These are phyloP conservation scores for Cutaneotrichosporon cutaneum DNA, from an alignment of 1,284 basidiomycete species.

Conservation along the genomic window DNA sequence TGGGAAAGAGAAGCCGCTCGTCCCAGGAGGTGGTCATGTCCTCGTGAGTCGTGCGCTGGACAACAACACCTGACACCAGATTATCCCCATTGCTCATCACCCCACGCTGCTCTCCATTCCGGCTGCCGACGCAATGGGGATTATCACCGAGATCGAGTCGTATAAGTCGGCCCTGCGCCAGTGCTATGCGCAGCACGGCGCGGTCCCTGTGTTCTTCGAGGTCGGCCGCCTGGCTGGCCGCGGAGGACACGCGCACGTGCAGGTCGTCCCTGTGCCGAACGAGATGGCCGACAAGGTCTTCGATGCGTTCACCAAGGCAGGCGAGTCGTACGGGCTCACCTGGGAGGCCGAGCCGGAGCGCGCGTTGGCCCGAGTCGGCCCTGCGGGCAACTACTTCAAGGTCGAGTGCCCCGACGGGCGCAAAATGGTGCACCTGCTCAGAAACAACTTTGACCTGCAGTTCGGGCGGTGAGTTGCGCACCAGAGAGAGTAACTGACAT, in stretches of 20 bases:
- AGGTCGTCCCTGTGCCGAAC: conserved; percentile 76
- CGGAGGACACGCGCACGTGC: conserved; percentile 92
- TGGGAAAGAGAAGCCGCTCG: conserved; percentile 55
- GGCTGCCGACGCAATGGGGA: conserved; percentile 67
- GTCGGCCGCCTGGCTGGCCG: conserved; percentile 76
- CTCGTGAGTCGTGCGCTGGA: conserved; percentile 58
- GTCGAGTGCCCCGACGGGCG: conserved; percentile 85
- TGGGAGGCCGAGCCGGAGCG: conserved; percentile 63
- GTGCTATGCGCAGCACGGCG: conserved; percentile 69
- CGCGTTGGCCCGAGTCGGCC: conserved; percentile 58
- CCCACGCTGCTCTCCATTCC: conserved; percentile 68
- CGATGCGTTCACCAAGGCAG: conserved; percentile 67
- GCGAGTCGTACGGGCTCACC: conserved; percentile 64
- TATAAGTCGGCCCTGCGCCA: conserved; percentile 73
- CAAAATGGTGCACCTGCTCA: conserved; percentile 79
- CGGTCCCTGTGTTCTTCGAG: conserved; percentile 76
- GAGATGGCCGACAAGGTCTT: conserved; percentile 64
- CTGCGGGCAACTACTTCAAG: conserved; percentile 73
- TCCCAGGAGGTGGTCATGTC: conserved; percentile 91
- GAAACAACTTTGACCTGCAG: conserved; percentile 80
- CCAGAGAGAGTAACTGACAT: background rate
- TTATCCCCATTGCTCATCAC: conserved; percentile 75
- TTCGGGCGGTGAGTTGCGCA: conserved; percentile 77
- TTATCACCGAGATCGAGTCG: conserved; percentile 75
- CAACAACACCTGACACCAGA: conserved; percentile 45